Evolutionary conservation across 2,329 filamentous ascomycete genomes (phyloP), one percentile per base, ranked within the genome.

Genomic region (Pestalotiopsis sp.): DNA sequence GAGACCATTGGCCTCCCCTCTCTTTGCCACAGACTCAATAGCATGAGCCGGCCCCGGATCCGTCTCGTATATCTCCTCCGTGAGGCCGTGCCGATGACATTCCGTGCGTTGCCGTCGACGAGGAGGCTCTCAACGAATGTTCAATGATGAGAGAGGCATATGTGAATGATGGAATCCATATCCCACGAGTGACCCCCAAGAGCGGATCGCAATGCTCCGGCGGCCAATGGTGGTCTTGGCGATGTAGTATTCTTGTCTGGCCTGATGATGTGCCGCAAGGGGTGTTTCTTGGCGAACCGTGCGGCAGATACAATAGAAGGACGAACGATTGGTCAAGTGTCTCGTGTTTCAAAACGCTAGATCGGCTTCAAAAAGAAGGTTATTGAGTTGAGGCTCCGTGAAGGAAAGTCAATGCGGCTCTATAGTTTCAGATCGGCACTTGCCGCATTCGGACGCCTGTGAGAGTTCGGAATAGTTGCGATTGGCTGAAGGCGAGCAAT

Each of bases 251-350:
- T 58, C 17, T 17, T 45, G 65, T 66, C 41, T 66, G 65, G 65
- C 65, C 65, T 66, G 65, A 66, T 66, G 65, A 66, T 66, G 63
- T 57, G 63, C 63, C 40, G 36, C 63, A 66, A 66, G 63, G 63
- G 52, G 63, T 7, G 9, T 59, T 25, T 56, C 49, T 58, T 58
- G 63, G 49, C 63, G 49, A 52, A 36, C 36, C 23, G 41, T 56
- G 49, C 25, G 31, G 31, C 23, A 31, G 12, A 11, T n/a, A 17
- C 36, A 11, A 9, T 38, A 66, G 45, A 57, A 56, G 13, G 7
- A 12, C 31, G 31, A 36, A 11, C 49, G n/a, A 66, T 66, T 66
- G 63, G 63, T n/a, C 20, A 45, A 57, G 12, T 31, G 41, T 9
- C 25, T 38, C 20, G 3, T 66, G 41, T 66, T 66, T 56, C 63